Evolutionary conservation across 2,329 filamentous ascomycete species (phyloP).

Genomic region (Dactylonectria estremocensis): DNA sequence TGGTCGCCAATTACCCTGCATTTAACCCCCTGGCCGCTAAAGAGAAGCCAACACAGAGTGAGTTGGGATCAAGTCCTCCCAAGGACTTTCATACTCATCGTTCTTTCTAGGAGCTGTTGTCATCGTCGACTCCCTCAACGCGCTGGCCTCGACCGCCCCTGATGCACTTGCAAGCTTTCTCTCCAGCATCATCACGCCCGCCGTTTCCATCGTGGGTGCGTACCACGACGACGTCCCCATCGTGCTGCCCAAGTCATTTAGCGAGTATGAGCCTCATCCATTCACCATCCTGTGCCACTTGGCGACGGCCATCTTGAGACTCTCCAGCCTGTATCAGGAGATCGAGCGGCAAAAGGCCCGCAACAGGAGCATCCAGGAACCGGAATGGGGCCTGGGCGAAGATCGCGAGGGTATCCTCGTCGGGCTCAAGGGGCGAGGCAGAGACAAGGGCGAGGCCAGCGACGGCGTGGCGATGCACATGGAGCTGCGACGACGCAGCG

Average conservation of each 20-base stretch:
- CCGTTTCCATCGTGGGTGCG: slow-evolving; percentile 80
- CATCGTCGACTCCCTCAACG: slow-evolving; percentile 85
- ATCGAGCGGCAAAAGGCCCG: slow-evolving; percentile 81
- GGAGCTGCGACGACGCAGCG: slow-evolving; percentile 89
- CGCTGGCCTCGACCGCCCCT: slow-evolving; percentile 69
- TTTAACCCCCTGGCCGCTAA: slow-evolving; percentile 56
- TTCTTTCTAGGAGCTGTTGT: slow-evolving; percentile 76
- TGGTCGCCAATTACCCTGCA: slow-evolving; percentile 66
- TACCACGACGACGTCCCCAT: slow-evolving; percentile 88
- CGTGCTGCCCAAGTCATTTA: slow-evolving; percentile 58
- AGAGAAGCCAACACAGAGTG: slow-evolving; percentile 60
- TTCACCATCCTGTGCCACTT: slow-evolving; percentile 84
- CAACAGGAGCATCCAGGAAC: slow-evolving; percentile 81
- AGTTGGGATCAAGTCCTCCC: slow-evolving; percentile 38
- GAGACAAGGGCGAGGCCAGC: slow-evolving; percentile 54
- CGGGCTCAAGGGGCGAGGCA: slow-evolving; percentile 70
- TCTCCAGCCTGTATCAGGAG: slow-evolving; percentile 81
- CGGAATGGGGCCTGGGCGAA: slow-evolving; percentile 84
- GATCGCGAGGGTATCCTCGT: slow-evolving; percentile 84
- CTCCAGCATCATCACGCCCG: slow-evolving; percentile 76
- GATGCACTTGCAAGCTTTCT: slow-evolving; percentile 78
- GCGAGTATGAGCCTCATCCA: slow-evolving; percentile 76
- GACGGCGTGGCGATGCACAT: slow-evolving; percentile 81
- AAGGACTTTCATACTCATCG: slow-evolving; percentile 5
- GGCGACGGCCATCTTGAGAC: slow-evolving; percentile 86